Evolutionary conservation across 192 early-diverging fungal genomes (phyloP).

Genomic region (Coemansia sp.): DNA sequence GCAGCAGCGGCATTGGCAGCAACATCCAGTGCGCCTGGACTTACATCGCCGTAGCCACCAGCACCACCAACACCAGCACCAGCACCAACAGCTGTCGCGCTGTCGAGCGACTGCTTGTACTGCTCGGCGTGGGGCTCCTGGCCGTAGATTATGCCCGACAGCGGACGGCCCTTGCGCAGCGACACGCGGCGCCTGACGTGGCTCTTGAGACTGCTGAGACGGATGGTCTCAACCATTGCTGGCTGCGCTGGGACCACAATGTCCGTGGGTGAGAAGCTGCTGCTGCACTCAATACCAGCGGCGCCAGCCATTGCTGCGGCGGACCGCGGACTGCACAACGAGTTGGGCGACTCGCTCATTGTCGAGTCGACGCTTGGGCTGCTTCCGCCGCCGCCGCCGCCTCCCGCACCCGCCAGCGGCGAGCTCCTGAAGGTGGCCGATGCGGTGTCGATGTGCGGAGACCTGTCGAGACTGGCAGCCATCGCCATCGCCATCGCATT

Average conservation of each 20-base stretch:
- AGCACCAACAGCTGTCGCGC: background rate
- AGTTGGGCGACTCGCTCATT: constrained; percentile 6
- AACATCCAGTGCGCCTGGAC: background rate
- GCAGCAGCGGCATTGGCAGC: background rate
- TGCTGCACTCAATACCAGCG: constrained; percentile 1
- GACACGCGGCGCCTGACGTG: constrained; percentile 51
- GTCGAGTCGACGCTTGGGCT: background rate
- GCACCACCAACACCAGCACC: background rate
- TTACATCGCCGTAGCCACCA: background rate
- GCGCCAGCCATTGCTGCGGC: constrained; percentile 1
- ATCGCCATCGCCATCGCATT: constrained; percentile 13
- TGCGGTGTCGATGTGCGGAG: background rate
- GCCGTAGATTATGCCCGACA: constrained; percentile 45
- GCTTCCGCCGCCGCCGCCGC: background rate
- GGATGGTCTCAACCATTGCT: constrained; percentile 42
- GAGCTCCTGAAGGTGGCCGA: constrained; percentile 34
- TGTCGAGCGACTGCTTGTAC: background rate
- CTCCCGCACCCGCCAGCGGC: constrained; percentile 20
- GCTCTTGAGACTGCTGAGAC: constrained; percentile 42
- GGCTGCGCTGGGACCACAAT: constrained; percentile 31
- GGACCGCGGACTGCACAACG: constrained; percentile 15
- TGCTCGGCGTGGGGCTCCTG: background rate
- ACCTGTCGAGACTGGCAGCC: background rate
- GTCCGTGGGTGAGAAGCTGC: constrained; percentile 24
- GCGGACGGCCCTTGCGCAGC: constrained; percentile 43